phyloP scores from a whole-genome alignment of 768 basidiomycete genomes.

The Mycena haematopus region DNA sequence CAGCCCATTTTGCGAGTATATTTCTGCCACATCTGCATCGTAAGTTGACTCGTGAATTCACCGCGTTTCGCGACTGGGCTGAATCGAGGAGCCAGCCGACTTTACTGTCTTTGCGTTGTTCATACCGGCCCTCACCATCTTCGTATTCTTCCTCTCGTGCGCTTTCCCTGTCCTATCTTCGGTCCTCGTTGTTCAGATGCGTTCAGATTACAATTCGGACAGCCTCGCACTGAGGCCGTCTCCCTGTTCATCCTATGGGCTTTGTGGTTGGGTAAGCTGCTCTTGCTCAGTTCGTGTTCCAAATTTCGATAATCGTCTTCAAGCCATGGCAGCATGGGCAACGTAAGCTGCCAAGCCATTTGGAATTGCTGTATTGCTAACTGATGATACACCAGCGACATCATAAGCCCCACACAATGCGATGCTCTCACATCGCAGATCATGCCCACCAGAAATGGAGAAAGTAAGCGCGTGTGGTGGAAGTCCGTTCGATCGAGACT shows the following conservation, averaged over 20 bases:
- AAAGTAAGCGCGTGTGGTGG: slow-evolving; percentile 44
- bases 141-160: slow-evolving; percentile 65
- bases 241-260: slow-evolving; percentile 60
- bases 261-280: slow-evolving; percentile 73
- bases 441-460: slow-evolving; percentile 58
- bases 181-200: background rate
- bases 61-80: background rate
- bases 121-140: slow-evolving; percentile 69
- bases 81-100: slow-evolving; percentile 53
- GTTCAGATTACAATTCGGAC: slow-evolving; percentile 70
- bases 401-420: slow-evolving; percentile 71
- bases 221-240: slow-evolving; percentile 67
- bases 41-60: slow-evolving; percentile 34
- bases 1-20: slow-evolving; percentile 67
- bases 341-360: slow-evolving; percentile 49
- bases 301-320: slow-evolving; percentile 4
- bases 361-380: slow-evolving; percentile 3
- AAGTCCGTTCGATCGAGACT: slow-evolving; percentile 1
- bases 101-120: slow-evolving; percentile 75
- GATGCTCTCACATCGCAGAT: slow-evolving; percentile 51
- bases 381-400: slow-evolving; percentile 54
- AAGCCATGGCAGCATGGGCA: slow-evolving; percentile 81
- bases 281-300: background rate
- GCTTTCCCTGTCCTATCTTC: slow-evolving; percentile 30
- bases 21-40: slow-evolving; percentile 73